Evolutionary conservation across 1,139 yeast species (phyloP).

Genomic region (Kazachstania sp.): DNA sequence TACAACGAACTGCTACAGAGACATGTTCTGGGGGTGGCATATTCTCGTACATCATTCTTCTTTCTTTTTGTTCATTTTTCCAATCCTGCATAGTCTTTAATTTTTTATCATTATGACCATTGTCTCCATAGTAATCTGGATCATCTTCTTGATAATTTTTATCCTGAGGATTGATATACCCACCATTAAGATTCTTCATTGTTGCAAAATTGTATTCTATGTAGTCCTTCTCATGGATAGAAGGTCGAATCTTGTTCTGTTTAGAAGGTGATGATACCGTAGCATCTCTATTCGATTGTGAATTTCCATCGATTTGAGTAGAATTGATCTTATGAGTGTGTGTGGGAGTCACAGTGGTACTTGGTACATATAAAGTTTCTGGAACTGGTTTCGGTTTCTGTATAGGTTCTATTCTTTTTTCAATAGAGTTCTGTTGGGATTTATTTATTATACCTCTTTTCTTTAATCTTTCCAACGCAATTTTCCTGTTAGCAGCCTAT

Average conservation of each 20-base stretch:
- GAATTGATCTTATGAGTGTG: neutral
- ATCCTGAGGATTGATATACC: constrained; percentile 54
- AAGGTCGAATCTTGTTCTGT: constrained; percentile 27
- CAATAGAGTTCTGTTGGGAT: constrained; percentile 15
- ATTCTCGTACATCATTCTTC: constrained; percentile 36
- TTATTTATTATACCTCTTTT: constrained; percentile 31
- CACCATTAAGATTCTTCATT: constrained; percentile 83
- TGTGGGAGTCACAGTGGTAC: neutral
- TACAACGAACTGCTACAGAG: constrained; percentile 65
- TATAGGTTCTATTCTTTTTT: constrained; percentile 16
- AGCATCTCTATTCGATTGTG: constrained; percentile 2
- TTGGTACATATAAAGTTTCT: neutral
- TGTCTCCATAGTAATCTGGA: constrained; percentile 8
- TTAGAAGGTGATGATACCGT: constrained; percentile 13
- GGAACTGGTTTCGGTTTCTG: constrained; percentile 9
- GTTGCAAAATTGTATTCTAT: constrained; percentile 89
- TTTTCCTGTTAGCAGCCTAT: constrained; percentile 46
- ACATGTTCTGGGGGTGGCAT: constrained; percentile 66
- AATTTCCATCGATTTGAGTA: too few relatives aligned
- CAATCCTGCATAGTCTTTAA: constrained; percentile 63
- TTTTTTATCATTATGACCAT: constrained; percentile 11
- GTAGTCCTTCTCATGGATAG: constrained; percentile 54
- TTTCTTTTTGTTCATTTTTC: constrained; percentile 52
- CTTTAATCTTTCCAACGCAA: constrained; percentile 48
- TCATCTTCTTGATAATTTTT: constrained; percentile 7